These are phyloP conservation scores for Solanum pinnatisectum DNA, from an alignment of 257 asterid species.

Conservation along the genomic window DNA sequence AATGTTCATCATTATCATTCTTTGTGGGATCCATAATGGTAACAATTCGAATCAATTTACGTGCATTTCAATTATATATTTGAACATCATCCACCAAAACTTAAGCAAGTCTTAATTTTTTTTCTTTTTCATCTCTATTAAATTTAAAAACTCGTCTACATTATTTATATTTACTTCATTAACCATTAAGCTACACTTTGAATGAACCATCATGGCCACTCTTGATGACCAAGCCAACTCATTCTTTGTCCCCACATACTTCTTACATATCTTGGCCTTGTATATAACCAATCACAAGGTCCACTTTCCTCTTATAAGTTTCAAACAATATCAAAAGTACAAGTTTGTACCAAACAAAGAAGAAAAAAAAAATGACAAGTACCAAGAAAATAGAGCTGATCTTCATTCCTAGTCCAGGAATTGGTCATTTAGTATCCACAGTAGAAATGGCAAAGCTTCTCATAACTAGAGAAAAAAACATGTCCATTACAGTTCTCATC, in stretches of 20 bases:
- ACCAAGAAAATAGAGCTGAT: slow-evolving; percentile 21
- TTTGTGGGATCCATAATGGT: neutral
- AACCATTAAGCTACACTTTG: accelerated
- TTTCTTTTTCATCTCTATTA: neutral
- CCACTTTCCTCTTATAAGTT: neutral
- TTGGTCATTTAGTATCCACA: slow-evolving; percentile 48
- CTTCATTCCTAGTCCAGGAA: slow-evolving; percentile 53
- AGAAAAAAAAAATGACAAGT: neutral
- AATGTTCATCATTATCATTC: neutral
- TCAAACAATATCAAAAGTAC: neutral
- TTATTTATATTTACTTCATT: neutral
- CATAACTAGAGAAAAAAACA: slow-evolving; percentile 21
- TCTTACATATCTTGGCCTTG: neutral
- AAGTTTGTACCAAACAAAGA: neutral
- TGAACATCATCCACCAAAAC: neutral
- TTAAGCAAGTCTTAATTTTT: neutral
- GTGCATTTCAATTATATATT: neutral
- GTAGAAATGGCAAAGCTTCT: slow-evolving; percentile 50
- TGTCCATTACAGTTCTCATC: slow-evolving; percentile 36
- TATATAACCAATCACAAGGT: neutral
- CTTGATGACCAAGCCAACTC: neutral
- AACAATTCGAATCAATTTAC: neutral
- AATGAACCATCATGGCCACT: neutral
- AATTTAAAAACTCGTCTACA: neutral
- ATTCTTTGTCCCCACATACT: neutral